Evolutionary conservation across 352 stramenopile species (phyloP), one percentile per base, ranked within the genome.

Genomic region (Globisporangium splendens): DNA sequence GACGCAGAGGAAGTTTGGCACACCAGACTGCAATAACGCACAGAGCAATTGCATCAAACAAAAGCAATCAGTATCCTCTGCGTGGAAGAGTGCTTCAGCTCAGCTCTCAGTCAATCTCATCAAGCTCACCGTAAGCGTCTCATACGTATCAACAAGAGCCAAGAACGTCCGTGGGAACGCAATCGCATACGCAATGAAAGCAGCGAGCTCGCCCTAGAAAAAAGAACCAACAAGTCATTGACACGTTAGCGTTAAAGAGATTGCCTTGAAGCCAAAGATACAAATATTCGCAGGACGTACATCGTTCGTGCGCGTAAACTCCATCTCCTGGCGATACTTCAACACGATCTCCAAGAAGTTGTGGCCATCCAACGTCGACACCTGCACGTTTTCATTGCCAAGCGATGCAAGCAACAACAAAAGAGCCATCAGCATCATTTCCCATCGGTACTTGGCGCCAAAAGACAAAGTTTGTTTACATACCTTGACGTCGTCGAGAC

Each of bases 101-200:
- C 10, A 70, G 46, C 43, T 33, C 31, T 18, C 61, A 56, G 47
- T 31, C 1, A 14, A 39, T 3, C 7, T 46, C 3, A 64, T 20
- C 17, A 46, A 41, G 73, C 77, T 38, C 62, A 93, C 82, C 71
- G 73, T 79, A 14, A 99, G 75, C 48, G 97, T 99, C 65, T 99
- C 96, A 73, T 99, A 99, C 0, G 98, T 99, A 70, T 99, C 98
- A 28, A 99, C 91, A 3, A 99, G 85, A 55, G 96, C 97, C 14
- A 99, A 57, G 70, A 99, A 99, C 6, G 66, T 68, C 49, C 98
- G 75, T 1, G 98, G 98, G 76, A 99, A 99, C n/a, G 96, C 93
- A 24, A 93, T 73, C 14, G 96, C 97, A 62, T 99, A 99, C 21
- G 95, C 87, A 55, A 99, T 89, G 69, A 99, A 99, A 14, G 97